Percentiles rank a stretch among this genome's conserved stretches.
These are phyloP conservation scores for Saccharomycopsis sp. DNA, from an alignment of 805 yeast species.

Conservation along the genomic window DNA sequence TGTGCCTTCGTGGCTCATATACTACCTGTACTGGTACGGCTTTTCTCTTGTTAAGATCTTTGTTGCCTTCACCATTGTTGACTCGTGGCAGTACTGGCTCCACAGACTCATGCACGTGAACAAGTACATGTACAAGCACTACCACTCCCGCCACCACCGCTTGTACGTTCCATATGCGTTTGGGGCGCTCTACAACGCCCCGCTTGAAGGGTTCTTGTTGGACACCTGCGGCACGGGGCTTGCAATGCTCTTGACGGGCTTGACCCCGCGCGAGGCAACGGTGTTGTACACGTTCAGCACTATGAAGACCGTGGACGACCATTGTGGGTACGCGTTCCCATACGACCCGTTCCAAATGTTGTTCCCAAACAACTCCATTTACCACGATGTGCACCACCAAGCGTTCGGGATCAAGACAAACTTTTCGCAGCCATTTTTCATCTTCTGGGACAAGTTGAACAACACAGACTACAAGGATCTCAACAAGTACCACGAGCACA, in stretches of 20 bases:
- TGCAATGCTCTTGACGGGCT: constrained; percentile 51
- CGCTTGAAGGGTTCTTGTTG: constrained; percentile 84
- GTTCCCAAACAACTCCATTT: constrained; percentile 92
- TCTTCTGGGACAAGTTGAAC: constrained; percentile 76
- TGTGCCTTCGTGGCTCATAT: constrained; percentile 42
- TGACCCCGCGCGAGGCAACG: constrained; percentile 71
- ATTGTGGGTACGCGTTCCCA: constrained; percentile 95
- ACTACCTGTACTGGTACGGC: constrained; percentile 52
- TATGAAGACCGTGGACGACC: constrained; percentile 95
- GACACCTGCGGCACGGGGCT: constrained; percentile 91
- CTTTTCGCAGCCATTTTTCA: constrained; percentile 93
- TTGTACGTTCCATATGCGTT: constrained; percentile 93
- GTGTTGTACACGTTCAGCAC: constrained; percentile 80
- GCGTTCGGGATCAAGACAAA: constrained; percentile 89
- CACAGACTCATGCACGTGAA: constrained; percentile 86
- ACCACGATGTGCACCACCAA: constrained; percentile 97
- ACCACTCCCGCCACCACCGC: constrained; percentile 92
- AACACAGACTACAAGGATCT: constrained; percentile 65
- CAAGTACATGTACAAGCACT: constrained; percentile 62
- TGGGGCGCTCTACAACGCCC: constrained; percentile 93
- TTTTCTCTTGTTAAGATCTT: constrained; percentile 48
- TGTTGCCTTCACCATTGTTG: constrained; percentile 66
- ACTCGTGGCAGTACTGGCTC: constrained; percentile 90
- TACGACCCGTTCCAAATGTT: constrained; percentile 81
- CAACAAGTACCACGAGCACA: constrained; percentile 55